Base-by-base conservation (phyloP, 2,329 filamentous ascomycete species). In the Alternaria panax region DNA sequence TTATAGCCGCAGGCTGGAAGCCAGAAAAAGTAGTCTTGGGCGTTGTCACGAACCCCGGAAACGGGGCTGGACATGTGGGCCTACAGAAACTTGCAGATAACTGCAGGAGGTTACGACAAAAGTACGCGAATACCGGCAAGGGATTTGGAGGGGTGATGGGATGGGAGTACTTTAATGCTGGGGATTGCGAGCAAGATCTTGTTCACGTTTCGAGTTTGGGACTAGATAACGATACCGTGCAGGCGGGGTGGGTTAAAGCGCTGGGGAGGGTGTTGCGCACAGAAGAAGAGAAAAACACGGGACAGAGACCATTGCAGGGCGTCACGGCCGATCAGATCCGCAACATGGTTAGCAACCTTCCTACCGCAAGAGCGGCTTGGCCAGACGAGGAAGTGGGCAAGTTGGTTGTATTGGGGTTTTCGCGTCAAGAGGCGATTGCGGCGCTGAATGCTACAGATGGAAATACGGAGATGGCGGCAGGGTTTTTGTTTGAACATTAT, bases 111-210 rank as follows among this genome's bases (percentile, higher is more conserved):
- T 73, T 93, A 64, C 80, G 84, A 34, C 80, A 85, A 34, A 83
- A 83, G 59, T 91, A 91, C 69, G 85, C 64, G 12, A 57, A 57
- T n/a, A 51, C 67, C 0, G 71, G 73, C 2, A 65, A 54, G 1
- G 80, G 81, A 1, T 95, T 97, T 75, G 93, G 93, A 0, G 93
- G 93, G 1, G 88, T 97, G 7, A 95, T 95, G 88, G 92, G 92
- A 2, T 97, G 93, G 93, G 93, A 97, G 80, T 97, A 95, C 75
- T 97, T 94, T 80, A 96, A 96, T 80, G 87, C 89, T 11, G 77
- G 76, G 16, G 70, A 73, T 24, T 65, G 65, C 27, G 73, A 74
- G 0, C 63, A 67, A 0, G 75, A 78, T 40, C 16, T 75, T 11
- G 66, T 69, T 5, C 69, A 76, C 8, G 65, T 75, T 0, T 47